Conservation (phyloP, 371 early-diverging fungal species). For the Entomophthora muscae region DNA sequence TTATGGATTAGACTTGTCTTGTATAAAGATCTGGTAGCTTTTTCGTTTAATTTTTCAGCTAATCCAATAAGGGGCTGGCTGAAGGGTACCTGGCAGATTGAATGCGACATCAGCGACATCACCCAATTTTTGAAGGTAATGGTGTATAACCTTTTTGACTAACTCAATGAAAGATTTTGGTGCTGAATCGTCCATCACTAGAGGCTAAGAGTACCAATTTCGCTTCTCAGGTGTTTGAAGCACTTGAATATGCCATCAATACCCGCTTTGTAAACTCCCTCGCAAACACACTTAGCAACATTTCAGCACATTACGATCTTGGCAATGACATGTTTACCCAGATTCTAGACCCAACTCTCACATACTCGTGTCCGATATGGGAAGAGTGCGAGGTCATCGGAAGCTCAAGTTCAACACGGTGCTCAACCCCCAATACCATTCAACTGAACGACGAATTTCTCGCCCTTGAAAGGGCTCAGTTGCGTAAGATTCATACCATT, state of each 20-base stretch:
- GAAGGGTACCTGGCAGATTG: neutral
- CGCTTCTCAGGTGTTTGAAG: neutral
- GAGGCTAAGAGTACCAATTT: neutral
- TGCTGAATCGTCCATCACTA: neutral
- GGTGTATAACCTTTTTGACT: neutral
- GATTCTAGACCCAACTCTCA: conserved; percentile 43
- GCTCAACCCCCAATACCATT: neutral
- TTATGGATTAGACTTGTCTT: conserved; percentile 34
- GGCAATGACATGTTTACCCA: conserved; percentile 46
- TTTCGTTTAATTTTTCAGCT: conserved; percentile 10
- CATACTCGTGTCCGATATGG: conserved; percentile 51
- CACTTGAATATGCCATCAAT: neutral
- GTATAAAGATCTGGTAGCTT: conserved; percentile 24
- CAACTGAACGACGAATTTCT: conserved; percentile 14
- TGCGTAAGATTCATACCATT: conserved; percentile 33
- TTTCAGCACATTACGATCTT: conserved; percentile 49
- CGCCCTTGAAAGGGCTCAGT: conserved; percentile 33
- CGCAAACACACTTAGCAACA: conserved; percentile 24
- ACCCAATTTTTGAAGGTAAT: conserved; percentile 1
- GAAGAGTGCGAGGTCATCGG: conserved; percentile 8
- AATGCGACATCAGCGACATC: neutral
- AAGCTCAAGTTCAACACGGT: neutral
- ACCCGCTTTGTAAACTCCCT: conserved; percentile 1
- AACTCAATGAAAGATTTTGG: neutral
- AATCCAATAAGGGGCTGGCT: neutral